A percentile compares a stretch with the other conserved stretches of the same genome.
Conservation (phyloP, 2,329 filamentous ascomycete genomes). For the Fusarium globosum region DNA sequence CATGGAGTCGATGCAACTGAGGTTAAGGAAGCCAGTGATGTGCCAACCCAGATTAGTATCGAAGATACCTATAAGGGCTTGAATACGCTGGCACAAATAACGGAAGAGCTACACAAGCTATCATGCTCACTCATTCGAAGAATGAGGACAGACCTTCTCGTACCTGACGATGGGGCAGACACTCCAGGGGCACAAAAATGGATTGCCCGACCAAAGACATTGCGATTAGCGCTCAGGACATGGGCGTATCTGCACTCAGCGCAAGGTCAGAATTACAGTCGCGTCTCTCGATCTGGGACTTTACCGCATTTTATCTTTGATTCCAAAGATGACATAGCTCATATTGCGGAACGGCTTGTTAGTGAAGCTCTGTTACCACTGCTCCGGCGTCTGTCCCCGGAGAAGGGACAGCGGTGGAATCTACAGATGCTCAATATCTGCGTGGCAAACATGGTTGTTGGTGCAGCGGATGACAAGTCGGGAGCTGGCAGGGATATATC, state of each 20-base stretch:
- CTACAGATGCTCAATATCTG: conserved; percentile 87
- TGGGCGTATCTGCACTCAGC: conserved; percentile 53
- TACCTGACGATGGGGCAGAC: conserved; percentile 56
- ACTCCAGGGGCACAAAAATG: conserved; percentile 61
- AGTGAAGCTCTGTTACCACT: conserved; percentile 75
- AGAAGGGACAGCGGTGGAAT: conserved; percentile 76
- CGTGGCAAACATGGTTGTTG: conserved; percentile 82
- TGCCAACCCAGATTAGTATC: conserved; percentile 91
- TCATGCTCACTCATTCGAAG: conserved; percentile 77
- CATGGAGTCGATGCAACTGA: conserved; percentile 83
- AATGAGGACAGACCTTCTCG: conserved; percentile 81
- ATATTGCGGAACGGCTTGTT: conserved; percentile 75
- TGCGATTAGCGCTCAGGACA: conserved; percentile 83
- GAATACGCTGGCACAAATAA: conserved; percentile 71
- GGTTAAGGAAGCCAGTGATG: conserved; percentile 75
- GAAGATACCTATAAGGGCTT: conserved; percentile 89
- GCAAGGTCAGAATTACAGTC: conserved; percentile 69
- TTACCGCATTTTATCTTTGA: conserved; percentile 81
- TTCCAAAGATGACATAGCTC: conserved; percentile 66
- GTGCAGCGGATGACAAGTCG: conserved; percentile 60
- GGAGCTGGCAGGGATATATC: conserved; percentile 80
- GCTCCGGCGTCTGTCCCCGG: conserved; percentile 78
- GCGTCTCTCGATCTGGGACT: conserved; percentile 79
- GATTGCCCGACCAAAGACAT: conserved; percentile 82
- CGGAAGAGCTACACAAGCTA: conserved; percentile 75